A percentile compares a stretch with the other conserved stretches of the same genome.
phyloP scores from a whole-genome alignment of 2,329 filamentous ascomycete genomes.

The Thermomyces lanuginosus region DNA sequence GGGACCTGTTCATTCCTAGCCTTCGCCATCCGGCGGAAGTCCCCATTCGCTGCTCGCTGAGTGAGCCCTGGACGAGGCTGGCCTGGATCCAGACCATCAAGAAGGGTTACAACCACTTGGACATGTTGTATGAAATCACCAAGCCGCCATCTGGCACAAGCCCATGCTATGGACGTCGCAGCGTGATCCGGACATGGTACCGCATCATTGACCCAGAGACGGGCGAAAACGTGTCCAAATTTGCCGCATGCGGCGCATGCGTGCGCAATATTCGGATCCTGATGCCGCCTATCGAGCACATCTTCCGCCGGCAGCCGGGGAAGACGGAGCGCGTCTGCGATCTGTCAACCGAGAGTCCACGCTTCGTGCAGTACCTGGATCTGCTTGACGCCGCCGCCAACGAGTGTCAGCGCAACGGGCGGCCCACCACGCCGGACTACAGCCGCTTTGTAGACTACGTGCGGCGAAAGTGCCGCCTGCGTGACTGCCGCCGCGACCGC shows the following conservation, averaged over 20 bases:
- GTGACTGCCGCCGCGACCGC: conserved; percentile 51
- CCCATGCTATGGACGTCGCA: conserved; percentile 42
- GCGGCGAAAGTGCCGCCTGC: conserved; percentile 38
- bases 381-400: conserved; percentile 39
- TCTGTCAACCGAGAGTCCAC: conserved; percentile 45
- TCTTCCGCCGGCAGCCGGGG: conserved; percentile 39
- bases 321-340: conserved; percentile 46
- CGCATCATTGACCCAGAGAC: conserved; percentile 54
- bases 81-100: conserved; percentile 70
- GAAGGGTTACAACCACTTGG: conserved; percentile 47
- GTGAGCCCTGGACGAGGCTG: conserved; percentile 64
- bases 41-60: conserved; percentile 60
- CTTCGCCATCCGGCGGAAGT: conserved; percentile 41
- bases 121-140: conserved; percentile 53
- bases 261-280: conserved; percentile 54
- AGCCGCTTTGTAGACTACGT: conserved; percentile 48
- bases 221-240: conserved; percentile 47
- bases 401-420: conserved; percentile 14
- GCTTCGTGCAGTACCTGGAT: conserved; percentile 42
- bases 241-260: conserved; percentile 61
- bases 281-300: conserved; percentile 53
- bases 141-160: conserved; percentile 41
- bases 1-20: conserved; percentile 47
- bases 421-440: conserved; percentile 34
- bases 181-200: conserved; percentile 53